Evolutionary conservation across 306 rosid genomes (phyloP), one percentile per base, ranked within the genome.

Genomic region (Fagus crenata): DNA sequence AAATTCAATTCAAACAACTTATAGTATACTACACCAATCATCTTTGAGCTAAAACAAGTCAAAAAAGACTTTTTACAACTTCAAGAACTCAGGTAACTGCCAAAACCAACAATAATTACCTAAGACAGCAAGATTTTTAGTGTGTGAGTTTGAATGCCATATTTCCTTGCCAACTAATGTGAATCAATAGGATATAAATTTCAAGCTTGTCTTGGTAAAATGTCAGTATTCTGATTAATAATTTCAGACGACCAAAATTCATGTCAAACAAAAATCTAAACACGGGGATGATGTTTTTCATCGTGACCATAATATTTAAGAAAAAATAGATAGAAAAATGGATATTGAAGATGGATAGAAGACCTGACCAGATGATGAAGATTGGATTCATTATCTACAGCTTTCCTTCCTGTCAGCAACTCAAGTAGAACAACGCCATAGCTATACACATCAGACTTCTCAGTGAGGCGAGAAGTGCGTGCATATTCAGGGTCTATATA

Each of bases 401-500:
- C 97, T 85, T 92, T 92, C 85, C 88, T 83, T 46, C 99, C 99
- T 0, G 97, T 95, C 56, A 95, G 90, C 85, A 95, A 80, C 84
- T 95, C 99, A 28, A 95, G 97, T 14, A 95, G 87, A 76, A 95
- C 99, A 32, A 95, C 84, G 15, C 99, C 99, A 14, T 88, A 95
- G 84, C 99, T 95, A 75, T 95, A 95, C 7, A 95, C 93, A 82
- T 95, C 97, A 0, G 99, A 95, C 51, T 95, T 95, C 84, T 95
- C 99, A 1, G 95, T 95, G 74, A 95, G 97, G 18, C 97, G 92
- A 6, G 97, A 90, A 53, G 99, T 95, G 59, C 96, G 84, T 13
- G 97, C 99, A 79, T 95, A 95, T 83, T 95, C 99, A 1, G 99
- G 99, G 70, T 95, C 99, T 28, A 95, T 95, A 68, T 95, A 95